Conservation (phyloP, 805 yeast species). For the Candida namnaoensis region DNA sequence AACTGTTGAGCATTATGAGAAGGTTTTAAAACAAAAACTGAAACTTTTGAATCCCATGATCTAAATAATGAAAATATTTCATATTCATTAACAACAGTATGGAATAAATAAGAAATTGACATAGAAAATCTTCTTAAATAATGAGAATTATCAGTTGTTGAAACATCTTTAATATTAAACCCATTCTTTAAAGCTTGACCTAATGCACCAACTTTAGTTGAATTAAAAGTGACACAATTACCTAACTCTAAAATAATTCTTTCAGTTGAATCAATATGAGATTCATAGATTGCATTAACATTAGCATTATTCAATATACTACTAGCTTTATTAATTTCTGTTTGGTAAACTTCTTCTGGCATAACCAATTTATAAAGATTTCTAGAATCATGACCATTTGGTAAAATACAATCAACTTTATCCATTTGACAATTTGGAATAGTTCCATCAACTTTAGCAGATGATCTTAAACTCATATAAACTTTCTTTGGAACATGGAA, state of each 20-base stretch:
- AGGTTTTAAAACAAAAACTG: constrained; percentile 59
- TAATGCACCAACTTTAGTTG: constrained; percentile 67
- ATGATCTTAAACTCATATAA: constrained; percentile 55
- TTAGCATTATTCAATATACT: constrained; percentile 55
- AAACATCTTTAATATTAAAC: constrained; percentile 54
- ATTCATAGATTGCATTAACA: constrained; percentile 68
- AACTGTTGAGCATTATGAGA: constrained; percentile 57
- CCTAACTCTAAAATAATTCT: constrained; percentile 79
- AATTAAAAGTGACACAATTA: constrained; percentile 58
- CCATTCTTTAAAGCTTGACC: constrained; percentile 85
- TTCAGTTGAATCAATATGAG: constrained; percentile 57
- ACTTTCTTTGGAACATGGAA: constrained; percentile 70
- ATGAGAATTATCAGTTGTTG: constrained; percentile 33
- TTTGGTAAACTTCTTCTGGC: constrained; percentile 54
- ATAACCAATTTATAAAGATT: constrained; percentile 55
- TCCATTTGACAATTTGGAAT: constrained; percentile 48
- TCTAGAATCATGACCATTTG: constrained; percentile 50
- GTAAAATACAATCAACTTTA: constrained; percentile 52
- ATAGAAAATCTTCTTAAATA: constrained; percentile 50
- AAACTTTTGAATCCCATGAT: constrained; percentile 46
- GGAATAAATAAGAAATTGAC: constrained; percentile 58
- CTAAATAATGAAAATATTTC: constrained; percentile 64
- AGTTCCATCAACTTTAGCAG: constrained; percentile 28
- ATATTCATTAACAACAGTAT: constrained; percentile 63
- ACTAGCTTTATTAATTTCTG: constrained; percentile 47